Evolutionary conservation across 2,329 filamentous ascomycete species (phyloP), one percentile per base, ranked within the genome.

Genomic region (Monosporascus sp.): DNA sequence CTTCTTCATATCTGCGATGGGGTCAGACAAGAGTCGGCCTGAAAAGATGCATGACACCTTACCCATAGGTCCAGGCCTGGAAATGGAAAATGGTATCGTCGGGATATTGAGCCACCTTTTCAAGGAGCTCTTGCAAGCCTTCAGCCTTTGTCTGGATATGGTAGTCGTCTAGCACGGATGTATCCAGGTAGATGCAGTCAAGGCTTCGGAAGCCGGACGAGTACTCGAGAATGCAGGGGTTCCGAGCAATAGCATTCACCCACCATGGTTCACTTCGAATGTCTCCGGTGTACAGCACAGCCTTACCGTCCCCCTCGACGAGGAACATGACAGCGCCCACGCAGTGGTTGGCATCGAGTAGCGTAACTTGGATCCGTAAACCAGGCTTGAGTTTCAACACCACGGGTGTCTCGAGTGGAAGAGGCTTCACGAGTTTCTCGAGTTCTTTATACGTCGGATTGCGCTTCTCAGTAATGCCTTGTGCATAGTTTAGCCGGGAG

Each of bases 321-420:
- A 97, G 75, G 65, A 97, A 97, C 90, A 96, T 96, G 18, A 94
- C 90, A 18, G 90, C 85, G 0, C 93, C 92, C 0, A 87, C 81
- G 62, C 93, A 97, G 66, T 97, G 93, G 62, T 97, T 97, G 1
- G 93, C 91, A 72, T 96, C 88, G 49, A 97, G 82, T 0, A 97
- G 75, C 0, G 91, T 97, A 18, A 96, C 89, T 47, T 85, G 83
- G 24, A 97, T 83, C n/a, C 72, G 73, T 47, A 80, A 79, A 1
- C 82, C 81, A 0, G 86, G 89, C 1, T 76, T 77, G 3, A 97
- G 76, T 63, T 96, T 89, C 47, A 97, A 82, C 4, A 74, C 70
- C 0, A 86, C 92, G 0, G 90, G 89, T 0, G 90, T 90, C 48
- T 94, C 86, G 8, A 96, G 71, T 1, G 92, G 92, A 35, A 97